Percentiles rank a stretch among this genome's conserved stretches.
These are phyloP conservation scores for Blumeriella jaapii DNA, from an alignment of 2,329 filamentous ascomycete species.

Conservation along the genomic window DNA sequence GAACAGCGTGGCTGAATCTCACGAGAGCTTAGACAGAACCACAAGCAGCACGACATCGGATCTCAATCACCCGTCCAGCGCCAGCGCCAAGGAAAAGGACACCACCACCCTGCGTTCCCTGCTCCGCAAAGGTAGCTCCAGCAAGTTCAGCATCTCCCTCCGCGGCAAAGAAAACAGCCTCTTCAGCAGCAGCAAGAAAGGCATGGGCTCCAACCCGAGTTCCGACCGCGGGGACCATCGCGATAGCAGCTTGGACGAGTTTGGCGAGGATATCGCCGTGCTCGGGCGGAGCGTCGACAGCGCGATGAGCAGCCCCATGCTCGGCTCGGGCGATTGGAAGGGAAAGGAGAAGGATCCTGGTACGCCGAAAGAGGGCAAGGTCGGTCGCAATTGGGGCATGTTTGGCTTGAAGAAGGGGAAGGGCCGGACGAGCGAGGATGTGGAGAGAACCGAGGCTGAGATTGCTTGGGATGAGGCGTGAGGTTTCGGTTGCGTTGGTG, in stretches of 20 bases:
- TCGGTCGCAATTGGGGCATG: slow-evolving; percentile 24
- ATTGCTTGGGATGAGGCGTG: slow-evolving; percentile 22
- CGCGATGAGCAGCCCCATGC: slow-evolving; percentile 41
- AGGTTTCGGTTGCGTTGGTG: background rate
- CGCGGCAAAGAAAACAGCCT: slow-evolving; percentile 41
- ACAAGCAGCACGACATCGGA: slow-evolving; percentile 48
- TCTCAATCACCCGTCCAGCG: slow-evolving; percentile 30
- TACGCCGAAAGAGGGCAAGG: slow-evolving; percentile 22
- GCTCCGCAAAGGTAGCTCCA: slow-evolving; percentile 53
- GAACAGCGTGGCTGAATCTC: slow-evolving; percentile 42
- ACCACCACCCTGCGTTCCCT: slow-evolving; percentile 42
- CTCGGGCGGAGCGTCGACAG: slow-evolving; percentile 45
- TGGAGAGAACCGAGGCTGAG: slow-evolving; percentile 24
- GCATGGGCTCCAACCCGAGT: slow-evolving; percentile 39
- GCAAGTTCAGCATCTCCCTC: slow-evolving; percentile 51
- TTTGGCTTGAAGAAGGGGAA: slow-evolving; percentile 24
- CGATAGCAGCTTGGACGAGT: slow-evolving; percentile 44
- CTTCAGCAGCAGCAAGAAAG: slow-evolving; percentile 41
- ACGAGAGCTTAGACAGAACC: slow-evolving; percentile 37
- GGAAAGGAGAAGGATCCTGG: slow-evolving; percentile 30
- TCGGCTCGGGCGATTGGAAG: slow-evolving; percentile 36
- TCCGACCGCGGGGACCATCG: slow-evolving; percentile 47
- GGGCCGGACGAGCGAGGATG: slow-evolving; percentile 23
- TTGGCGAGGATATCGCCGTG: slow-evolving; percentile 37
- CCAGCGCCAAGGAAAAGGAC: slow-evolving; percentile 35